A percentile compares a stretch with the other conserved stretches of the same genome.
phyloP scores from a whole-genome alignment of 371 early-diverging fungal genomes.

The Syncephalastrum monosporum region DNA sequence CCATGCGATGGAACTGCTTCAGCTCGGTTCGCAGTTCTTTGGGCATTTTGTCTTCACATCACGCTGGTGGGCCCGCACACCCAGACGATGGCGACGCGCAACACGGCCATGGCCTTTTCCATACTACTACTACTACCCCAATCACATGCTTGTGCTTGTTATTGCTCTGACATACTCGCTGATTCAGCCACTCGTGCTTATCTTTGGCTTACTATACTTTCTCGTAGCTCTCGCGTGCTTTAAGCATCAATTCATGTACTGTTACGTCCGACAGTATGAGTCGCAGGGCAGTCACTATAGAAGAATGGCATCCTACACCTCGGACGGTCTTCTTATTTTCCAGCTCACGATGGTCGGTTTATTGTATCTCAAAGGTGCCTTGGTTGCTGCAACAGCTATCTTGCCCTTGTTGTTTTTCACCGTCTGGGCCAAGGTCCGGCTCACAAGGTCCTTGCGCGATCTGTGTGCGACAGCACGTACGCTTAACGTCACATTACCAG shows the following conservation, averaged over 20 bases:
- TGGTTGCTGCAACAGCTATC: slow-evolving; percentile 40
- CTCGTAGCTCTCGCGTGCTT: slow-evolving; percentile 70
- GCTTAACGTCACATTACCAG: slow-evolving; percentile 7
- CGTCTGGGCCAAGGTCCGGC: slow-evolving; percentile 50
- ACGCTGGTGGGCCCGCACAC: slow-evolving; percentile 62
- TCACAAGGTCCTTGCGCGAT: slow-evolving; percentile 38
- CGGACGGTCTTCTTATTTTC: slow-evolving; percentile 78
- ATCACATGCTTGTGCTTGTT: slow-evolving; percentile 76
- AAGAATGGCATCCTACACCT: slow-evolving; percentile 74
- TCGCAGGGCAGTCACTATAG: slow-evolving; percentile 77
- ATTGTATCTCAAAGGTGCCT: slow-evolving; percentile 60
- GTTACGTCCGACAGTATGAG: slow-evolving; percentile 86
- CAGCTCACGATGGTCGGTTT: slow-evolving; percentile 85
- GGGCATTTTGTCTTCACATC: slow-evolving; percentile 48
- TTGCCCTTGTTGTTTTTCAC: slow-evolving; percentile 52
- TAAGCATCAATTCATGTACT: slow-evolving; percentile 81
- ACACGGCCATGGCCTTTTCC: slow-evolving; percentile 66
- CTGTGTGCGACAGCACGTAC: slow-evolving; percentile 29
- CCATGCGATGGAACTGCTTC: slow-evolving; percentile 72
- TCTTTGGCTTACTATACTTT: slow-evolving; percentile 79
- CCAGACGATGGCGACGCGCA: slow-evolving; percentile 61
- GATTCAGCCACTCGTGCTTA: slow-evolving; percentile 82
- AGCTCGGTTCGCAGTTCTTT: slow-evolving; percentile 58
- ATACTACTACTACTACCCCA: slow-evolving; percentile 68
- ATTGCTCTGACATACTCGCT: slow-evolving; percentile 86